Conservation (phyloP, 1,284 basidiomycete species). For the Vanrija sp. region DNA sequence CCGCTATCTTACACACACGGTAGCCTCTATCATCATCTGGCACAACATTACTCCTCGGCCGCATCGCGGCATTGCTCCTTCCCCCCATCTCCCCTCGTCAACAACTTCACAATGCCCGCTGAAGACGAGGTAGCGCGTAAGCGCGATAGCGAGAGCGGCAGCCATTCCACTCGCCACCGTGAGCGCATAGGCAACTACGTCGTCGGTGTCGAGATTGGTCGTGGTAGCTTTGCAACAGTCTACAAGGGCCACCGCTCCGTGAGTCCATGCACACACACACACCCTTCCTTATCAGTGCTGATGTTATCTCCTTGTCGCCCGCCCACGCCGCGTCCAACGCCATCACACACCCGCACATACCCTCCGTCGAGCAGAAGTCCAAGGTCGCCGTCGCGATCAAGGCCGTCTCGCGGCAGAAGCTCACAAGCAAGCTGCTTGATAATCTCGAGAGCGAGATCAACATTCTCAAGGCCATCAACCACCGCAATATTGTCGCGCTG, state of each 20-base stretch:
- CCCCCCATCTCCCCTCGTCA: background rate
- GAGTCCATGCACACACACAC: constrained; percentile 34
- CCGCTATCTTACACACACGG: too few species aligned
- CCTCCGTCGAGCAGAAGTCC: constrained; percentile 57
- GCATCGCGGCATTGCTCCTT: too few species aligned
- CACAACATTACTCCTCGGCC: too few species aligned
- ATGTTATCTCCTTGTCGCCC: background rate
- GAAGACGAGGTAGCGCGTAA: constrained; percentile 16
- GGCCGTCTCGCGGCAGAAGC: constrained; percentile 82
- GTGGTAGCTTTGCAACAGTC: constrained; percentile 92
- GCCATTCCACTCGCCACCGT: constrained; percentile 12
- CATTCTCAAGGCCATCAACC: constrained; percentile 89
- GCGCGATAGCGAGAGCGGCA: constrained; percentile 11
- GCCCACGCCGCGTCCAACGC: background rate
- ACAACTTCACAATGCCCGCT: constrained; percentile 2
- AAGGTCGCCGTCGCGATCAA: constrained; percentile 85
- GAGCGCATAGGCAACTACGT: constrained; percentile 53
- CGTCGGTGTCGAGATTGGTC: constrained; percentile 56
- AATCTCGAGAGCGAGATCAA: constrained; percentile 97
- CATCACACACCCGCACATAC: background rate
- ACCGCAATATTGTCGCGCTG: constrained; percentile 88
- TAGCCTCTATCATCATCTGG: too few species aligned
- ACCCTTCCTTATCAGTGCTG: background rate
- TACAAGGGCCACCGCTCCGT: constrained; percentile 89
- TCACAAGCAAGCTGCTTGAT: constrained; percentile 89